Evolutionary conservation across 1,284 basidiomycete species (phyloP), one percentile per base, ranked within the genome.

Genomic region (Ceraceosorus guamensis): DNA sequence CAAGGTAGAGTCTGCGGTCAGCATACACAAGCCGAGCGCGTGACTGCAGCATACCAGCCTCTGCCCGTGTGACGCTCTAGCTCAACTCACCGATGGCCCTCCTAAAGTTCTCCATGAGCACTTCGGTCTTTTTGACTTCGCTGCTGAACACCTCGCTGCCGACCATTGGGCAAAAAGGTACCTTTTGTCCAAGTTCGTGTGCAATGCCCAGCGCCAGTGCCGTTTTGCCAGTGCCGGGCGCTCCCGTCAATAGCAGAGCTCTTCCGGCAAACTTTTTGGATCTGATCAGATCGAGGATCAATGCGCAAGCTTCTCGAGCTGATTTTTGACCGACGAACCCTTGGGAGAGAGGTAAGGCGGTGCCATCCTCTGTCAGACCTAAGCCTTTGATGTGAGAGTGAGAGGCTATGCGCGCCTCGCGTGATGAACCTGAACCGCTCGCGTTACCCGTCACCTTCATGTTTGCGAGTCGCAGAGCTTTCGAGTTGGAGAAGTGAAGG

Each of bases 91-190:
- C 93, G 60, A 98, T 98, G 8, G 95, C 92, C 65, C 93, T 81
- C 57, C 93, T 82, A 79, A 98, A 98, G 52, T 86, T 85, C 77
- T 96, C 92, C 59, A 91, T 90, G n/a, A 98, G 80, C 2, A 97
- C 92, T 77, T 98, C 93, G 0, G 93, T 98, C 83, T 98, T 98
- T 81, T 97, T 98, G 55, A 98, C 91, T 78, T 98, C 93, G 7
- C 89, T 86, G 53, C 87, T 90, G 78, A 95, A 98, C 60, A 98
- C 93, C 78, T 98, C 93, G 5, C 86, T 89, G 1, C 92, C 95
- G 30, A 97, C 93, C 88, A 97, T 95, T 0, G 91, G 91, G 75
- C 93, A 97, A 78, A 98, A 98, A 0, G 93, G 93, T 0, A 97
- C 92, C 74, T 96, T 95, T 48, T 83, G 80, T 1, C 93, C 93